Evolutionary conservation across 2,329 filamentous ascomycete genomes (phyloP).

Genomic region (Grosmannia penicillata): DNA sequence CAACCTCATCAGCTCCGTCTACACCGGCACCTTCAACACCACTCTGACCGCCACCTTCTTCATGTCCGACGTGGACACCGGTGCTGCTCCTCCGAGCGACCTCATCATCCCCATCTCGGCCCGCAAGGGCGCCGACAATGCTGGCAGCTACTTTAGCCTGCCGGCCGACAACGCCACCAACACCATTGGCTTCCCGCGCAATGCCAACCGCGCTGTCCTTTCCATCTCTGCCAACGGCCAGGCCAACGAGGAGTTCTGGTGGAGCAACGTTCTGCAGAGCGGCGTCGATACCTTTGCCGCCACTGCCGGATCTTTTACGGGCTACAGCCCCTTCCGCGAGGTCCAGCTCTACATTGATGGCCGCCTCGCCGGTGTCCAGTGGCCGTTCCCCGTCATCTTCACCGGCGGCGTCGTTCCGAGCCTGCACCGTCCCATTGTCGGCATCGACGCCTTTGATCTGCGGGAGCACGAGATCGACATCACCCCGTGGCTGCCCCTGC

Average conservation of each 20-base stretch:
- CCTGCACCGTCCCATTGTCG: constrained; percentile 65
- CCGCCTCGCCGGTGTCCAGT: constrained; percentile 56
- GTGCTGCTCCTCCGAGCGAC: constrained; percentile 37
- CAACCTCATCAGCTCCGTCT: constrained; percentile 54
- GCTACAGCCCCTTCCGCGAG: constrained; percentile 62
- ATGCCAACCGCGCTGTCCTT: constrained; percentile 55
- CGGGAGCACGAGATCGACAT: constrained; percentile 72
- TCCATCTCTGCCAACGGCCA: constrained; percentile 69
- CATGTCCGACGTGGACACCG: constrained; percentile 22
- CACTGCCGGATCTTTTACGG: constrained; percentile 42
- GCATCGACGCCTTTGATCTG: constrained; percentile 65
- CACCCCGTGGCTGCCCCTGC: constrained; percentile 55
- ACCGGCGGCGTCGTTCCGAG: constrained; percentile 66
- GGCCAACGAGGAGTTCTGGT: constrained; percentile 71
- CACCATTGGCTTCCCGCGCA: constrained; percentile 46
- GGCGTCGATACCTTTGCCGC: constrained; percentile 43
- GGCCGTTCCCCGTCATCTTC: constrained; percentile 73
- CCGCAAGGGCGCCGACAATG: constrained; percentile 28
- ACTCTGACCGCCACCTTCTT: constrained; percentile 65
- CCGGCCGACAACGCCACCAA: constrained; percentile 47
- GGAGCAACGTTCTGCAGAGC: constrained; percentile 56
- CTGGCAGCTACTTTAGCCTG: constrained; percentile 51
- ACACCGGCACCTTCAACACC: constrained; percentile 60
- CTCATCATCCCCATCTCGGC: constrained; percentile 54
- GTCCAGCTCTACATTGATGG: constrained; percentile 64